Evolutionary conservation across 2,329 filamentous ascomycete species (phyloP), one percentile per base, ranked within the genome.

Genomic region (Aureobasidium sp.): DNA sequence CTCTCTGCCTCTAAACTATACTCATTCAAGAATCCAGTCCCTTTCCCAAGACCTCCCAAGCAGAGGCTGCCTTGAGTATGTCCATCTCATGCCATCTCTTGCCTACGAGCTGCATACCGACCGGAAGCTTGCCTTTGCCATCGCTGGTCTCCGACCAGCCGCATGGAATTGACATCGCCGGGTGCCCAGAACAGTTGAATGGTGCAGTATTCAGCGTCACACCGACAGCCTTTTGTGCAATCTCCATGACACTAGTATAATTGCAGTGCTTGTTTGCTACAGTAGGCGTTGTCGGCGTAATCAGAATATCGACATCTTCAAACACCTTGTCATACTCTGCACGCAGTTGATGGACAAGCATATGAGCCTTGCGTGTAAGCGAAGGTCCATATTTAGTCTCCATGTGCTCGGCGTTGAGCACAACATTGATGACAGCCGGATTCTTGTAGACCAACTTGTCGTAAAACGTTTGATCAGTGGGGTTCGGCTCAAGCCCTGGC

Each of bases 161-260:
- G 3, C 70, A 77, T 69, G 79, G 79, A 62, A 82, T 77, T 40
- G 71, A 75, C 68, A 82, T 67, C 0, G 74, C 79, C 3, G 79
- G 79, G 69, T 82, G 79, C 0, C 79, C 79, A 1, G 79, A 81
- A 5, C 77, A 67, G 69, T 82, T 81, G 66, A 82, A 82, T 3
- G 76, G 74, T 35, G 72, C 74, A 0, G 79, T 74, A 61, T 74
- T 80, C 62, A 74, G 70, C 9, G 75, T 77, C 11, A 76, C 73
- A 2, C 78, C 78, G 42, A 82, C 62, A 14, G 61, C 49, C n/a
- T 50, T 56, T 29, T 53, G 74, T 1, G 76, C 75, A 6, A 74
- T 71, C 53, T 73, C 72, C 59, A 77, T 72, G 66, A 60, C 61
- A 40, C 61, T 60, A 39, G 27, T n/a, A 17, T 58, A 37, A 11